Conservation (phyloP, 148 eudicot genomes). For the Diospyros kaki region DNA sequence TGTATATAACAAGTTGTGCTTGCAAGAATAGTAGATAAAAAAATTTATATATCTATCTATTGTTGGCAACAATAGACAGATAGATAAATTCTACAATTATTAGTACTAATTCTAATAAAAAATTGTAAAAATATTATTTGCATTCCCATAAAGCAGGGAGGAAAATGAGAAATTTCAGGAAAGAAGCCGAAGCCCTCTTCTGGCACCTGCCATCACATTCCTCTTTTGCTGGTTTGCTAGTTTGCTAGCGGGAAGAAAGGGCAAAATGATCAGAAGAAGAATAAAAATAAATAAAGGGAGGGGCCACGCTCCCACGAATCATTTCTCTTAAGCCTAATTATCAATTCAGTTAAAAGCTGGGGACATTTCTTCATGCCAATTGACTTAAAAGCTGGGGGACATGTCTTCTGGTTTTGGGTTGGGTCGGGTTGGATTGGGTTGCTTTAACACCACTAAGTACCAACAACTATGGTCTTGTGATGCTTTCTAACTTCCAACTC, state of each 20-base stretch:
- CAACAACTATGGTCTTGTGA: conserved; percentile 1
- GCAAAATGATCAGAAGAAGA: background rate
- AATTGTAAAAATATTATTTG: no score
- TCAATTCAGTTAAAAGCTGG: conserved; percentile 4
- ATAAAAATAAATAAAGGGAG: background rate
- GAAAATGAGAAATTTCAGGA: no score
- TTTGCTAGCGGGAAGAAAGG: background rate
- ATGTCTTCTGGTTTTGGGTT: background rate
- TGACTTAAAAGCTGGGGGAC: conserved; percentile 6
- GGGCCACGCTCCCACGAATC: background rate
- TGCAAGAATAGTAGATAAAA: no score
- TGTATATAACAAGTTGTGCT: no score
- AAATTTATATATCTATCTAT: no score
- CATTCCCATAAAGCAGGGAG: no score
- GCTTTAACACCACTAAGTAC: background rate
- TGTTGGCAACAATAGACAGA: no score
- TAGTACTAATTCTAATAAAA: no score
- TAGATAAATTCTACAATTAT: no score
- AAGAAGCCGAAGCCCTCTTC: no score
- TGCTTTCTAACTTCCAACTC: conserved; percentile 10
- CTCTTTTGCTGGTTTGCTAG: background rate
- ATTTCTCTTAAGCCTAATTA: background rate
- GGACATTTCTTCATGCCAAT: background rate
- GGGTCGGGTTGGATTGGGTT: background rate
- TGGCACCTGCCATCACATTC: conserved; percentile 5